Evolutionary conservation across 2,329 filamentous ascomycete species (phyloP).

Genomic region (Dendrostoma leiphaemia): DNA sequence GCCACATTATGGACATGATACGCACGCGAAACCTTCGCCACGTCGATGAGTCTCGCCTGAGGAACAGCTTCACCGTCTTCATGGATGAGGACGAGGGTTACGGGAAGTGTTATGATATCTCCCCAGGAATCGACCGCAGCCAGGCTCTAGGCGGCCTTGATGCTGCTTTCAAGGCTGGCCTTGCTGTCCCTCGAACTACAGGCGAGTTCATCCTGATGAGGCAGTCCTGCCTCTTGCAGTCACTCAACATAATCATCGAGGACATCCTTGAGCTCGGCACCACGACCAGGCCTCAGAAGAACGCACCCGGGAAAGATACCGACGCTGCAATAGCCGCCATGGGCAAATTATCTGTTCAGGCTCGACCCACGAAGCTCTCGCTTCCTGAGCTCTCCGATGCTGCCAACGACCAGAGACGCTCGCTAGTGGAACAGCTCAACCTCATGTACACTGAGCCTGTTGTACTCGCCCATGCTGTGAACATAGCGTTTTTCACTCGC

Average conservation of each 20-base stretch:
- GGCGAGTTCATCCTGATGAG: slow-evolving; percentile 38
- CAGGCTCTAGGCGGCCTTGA: slow-evolving; percentile 24
- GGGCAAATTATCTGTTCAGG: slow-evolving; percentile 30
- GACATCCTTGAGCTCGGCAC: slow-evolving; percentile 40
- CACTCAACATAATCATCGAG: slow-evolving; percentile 40
- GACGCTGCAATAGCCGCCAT: slow-evolving; percentile 29
- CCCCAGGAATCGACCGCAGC: slow-evolving; percentile 16
- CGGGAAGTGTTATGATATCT: slow-evolving; percentile 32
- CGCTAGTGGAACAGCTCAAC: slow-evolving; percentile 32
- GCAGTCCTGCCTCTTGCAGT: slow-evolving; percentile 35
- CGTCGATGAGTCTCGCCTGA: slow-evolving; percentile 19
- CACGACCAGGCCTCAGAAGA: slow-evolving; percentile 24
- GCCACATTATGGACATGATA: slow-evolving; percentile 22
- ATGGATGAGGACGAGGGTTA: slow-evolving; percentile 39
- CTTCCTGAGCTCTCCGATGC: slow-evolving; percentile 29
- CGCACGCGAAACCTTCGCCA: slow-evolving; percentile 31
- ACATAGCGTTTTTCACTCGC: slow-evolving; percentile 35
- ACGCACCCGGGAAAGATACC: slow-evolving; percentile 28
- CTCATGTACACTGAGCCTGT: slow-evolving; percentile 32
- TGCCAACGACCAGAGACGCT: slow-evolving; percentile 32
- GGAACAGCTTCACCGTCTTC: slow-evolving; percentile 37
- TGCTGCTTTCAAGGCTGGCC: slow-evolving; percentile 21
- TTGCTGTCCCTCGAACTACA: slow-evolving; percentile 26
- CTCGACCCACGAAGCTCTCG: slow-evolving; percentile 26
- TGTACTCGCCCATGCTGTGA: slow-evolving; percentile 33